Percentiles rank a stretch among this genome's conserved stretches.
These are phyloP conservation scores for Leccinum broughii DNA, from an alignment of 768 basidiomycete species.

Conservation along the genomic window DNA sequence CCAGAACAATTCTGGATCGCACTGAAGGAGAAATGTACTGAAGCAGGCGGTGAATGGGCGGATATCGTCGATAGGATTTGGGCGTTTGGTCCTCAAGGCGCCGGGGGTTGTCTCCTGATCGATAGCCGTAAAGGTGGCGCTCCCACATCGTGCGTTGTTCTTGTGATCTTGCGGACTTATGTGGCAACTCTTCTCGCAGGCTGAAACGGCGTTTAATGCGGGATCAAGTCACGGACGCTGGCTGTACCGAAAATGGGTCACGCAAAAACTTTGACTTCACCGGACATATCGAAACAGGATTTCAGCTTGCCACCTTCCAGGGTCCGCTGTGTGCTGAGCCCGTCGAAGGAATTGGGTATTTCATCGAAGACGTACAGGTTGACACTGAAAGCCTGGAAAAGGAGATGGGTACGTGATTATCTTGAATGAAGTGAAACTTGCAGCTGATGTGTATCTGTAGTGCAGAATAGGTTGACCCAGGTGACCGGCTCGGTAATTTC, in stretches of 20 bases:
- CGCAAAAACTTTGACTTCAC: conserved; percentile 62
- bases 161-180: conserved; percentile 7
- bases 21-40: conserved; percentile 60
- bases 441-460: conserved; percentile 41
- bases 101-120: conserved; percentile 84
- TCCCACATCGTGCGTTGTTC: conserved; percentile 55
- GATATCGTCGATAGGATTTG: conserved; percentile 71
- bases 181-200: conserved; percentile 35
- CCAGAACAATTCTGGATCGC: conserved; percentile 81
- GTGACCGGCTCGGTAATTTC: conserved; percentile 91
- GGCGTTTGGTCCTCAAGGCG: conserved; percentile 89
- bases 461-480: conserved; percentile 77
- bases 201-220: conserved; percentile 50
- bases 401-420: conserved; percentile 58
- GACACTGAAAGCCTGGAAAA: conserved; percentile 58
- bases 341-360: conserved; percentile 89
- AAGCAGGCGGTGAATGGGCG: conserved; percentile 78
- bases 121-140: conserved; percentile 57
- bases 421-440: conserved; percentile 2
- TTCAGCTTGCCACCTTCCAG: conserved; percentile 92
- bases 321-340: conserved; percentile 96
- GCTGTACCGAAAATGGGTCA: conserved; percentile 34
- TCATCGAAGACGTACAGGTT: conserved; percentile 75
- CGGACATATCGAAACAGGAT: conserved; percentile 85
- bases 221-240: conserved; percentile 34